Percentiles rank a stretch among this genome's conserved stretches.
phyloP scores from a whole-genome alignment of 257 asterid species.

The Nicotiana tabacum region DNA sequence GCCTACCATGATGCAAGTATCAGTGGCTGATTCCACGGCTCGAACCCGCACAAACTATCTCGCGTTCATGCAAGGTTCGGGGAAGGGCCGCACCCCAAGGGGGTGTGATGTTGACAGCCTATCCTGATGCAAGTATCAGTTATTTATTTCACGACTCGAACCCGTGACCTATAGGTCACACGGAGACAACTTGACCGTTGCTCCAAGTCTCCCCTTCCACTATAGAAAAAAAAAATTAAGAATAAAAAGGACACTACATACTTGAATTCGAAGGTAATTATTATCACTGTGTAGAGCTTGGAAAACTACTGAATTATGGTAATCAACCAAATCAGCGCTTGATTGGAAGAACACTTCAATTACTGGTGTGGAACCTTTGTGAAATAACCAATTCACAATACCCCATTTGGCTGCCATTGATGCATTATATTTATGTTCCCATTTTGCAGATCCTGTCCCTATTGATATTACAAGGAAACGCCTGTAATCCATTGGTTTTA shows the following conservation, averaged over 20 bases:
- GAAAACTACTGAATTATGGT: constrained; percentile 33
- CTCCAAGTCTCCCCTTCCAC: no score
- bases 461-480: constrained; percentile 37
- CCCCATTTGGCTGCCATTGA: constrained; percentile 36
- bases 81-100: no score
- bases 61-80: no score
- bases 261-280: constrained; percentile 51
- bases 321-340: constrained; percentile 46
- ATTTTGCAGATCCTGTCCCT: constrained; percentile 40
- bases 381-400: constrained; percentile 28
- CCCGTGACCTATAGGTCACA: no score
- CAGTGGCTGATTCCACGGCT: no score
- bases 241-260: background rate
- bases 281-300: constrained; percentile 27
- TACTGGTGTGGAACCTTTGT: constrained; percentile 31
- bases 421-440: constrained; percentile 25
- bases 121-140: no score
- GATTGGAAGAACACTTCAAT: constrained; percentile 34
- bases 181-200: no score
- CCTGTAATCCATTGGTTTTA: constrained; percentile 23
- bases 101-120: no score
- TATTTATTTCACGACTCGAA: no score
- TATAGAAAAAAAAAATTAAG: no score
- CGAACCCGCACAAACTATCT: no score
- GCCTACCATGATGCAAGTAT: no score